A percentile compares a stretch with the other conserved stretches of the same genome.
phyloP scores from a whole-genome alignment of 2,329 filamentous ascomycete species.

The Cladosporium sp. region DNA sequence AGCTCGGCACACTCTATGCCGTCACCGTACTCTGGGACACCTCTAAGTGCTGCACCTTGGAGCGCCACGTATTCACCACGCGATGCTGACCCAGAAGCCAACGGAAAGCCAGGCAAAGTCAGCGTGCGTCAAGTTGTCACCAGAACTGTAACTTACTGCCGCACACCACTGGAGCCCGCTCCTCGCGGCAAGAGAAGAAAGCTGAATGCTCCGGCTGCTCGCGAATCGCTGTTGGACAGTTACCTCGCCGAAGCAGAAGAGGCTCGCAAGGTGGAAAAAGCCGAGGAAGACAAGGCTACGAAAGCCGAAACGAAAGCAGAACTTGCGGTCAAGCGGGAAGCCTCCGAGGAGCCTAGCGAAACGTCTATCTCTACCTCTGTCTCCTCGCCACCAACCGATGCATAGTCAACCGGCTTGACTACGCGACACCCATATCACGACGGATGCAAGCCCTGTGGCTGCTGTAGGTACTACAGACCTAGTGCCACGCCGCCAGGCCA shows the following conservation, averaged over 20 bases:
- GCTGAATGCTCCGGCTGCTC: slow-evolving; percentile 59
- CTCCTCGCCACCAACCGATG: slow-evolving; percentile 1
- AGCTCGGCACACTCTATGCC: slow-evolving; percentile 44
- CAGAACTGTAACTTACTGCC: slow-evolving; percentile 86
- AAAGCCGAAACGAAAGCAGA: background rate
- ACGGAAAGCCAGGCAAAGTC: slow-evolving; percentile 43
- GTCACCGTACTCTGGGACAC: slow-evolving; percentile 64
- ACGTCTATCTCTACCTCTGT: background rate
- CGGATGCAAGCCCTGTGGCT: background rate
- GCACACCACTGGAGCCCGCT: slow-evolving; percentile 69
- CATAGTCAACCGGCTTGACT: slow-evolving; percentile 1
- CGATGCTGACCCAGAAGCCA: slow-evolving; percentile 52
- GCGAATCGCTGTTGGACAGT: slow-evolving; percentile 76
- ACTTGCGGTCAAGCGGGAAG: background rate
- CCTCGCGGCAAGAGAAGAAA: slow-evolving; percentile 92
- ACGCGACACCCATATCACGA: background rate
- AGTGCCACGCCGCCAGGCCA: background rate
- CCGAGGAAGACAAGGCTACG: background rate
- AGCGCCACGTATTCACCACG: slow-evolving; percentile 58
- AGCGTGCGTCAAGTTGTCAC: slow-evolving; percentile 86
- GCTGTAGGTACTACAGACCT: background rate
- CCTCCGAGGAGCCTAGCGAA: background rate
- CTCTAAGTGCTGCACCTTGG: slow-evolving; percentile 33
- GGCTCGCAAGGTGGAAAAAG: slow-evolving; percentile 36
- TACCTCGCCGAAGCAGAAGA: slow-evolving; percentile 78